Evolutionary conservation across 2,329 filamentous ascomycete genomes (phyloP), one percentile per base, ranked within the genome.

Genomic region (Canariomyces notabilis): DNA sequence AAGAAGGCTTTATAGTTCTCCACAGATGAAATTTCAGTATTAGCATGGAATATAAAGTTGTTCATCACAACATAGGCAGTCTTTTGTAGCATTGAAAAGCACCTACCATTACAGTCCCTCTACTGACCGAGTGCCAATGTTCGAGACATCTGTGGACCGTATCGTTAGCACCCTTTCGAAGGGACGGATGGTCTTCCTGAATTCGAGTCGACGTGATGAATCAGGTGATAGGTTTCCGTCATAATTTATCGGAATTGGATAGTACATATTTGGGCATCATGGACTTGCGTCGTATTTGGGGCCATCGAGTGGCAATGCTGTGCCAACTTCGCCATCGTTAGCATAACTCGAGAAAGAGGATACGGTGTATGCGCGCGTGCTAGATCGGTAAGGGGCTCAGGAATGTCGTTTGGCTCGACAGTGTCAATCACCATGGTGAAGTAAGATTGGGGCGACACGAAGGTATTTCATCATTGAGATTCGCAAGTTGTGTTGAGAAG

Each of bases 21-120:
- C 77, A 85, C 79, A 82, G 62, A 19, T 20, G 19, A 58, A 59
- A 62, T 61, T 80, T 87, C 82, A 74, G 84, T 70, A 79, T 86
- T 86, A 87, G 83, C 83, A 87, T 85, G 80, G 81, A 85, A 82
- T 81, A 71, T 74, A 73, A 71, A 69, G 69, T 77, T 71, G 72
- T 73, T 78, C 82, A 87, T 87, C 83, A 86, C 69, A 34, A 35
- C 37, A 32, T 50, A 44, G 26, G 15, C 29, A 29, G 14, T 42
- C 19, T 31, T 26, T 42, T 35, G n/a, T 46, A 49, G 12, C 26
- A 39, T 15, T 26, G 37, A 53, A 49, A 49, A 46, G 55, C 53
- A 64, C 52, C 51, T 57, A 61, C 52, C 39, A 48, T 50, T 36
- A 52, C 79, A 82, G 39, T 84, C 82, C 34, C 54, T 79, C 85